Evolutionary conservation across 2,329 filamentous ascomycete genomes (phyloP).

Genomic region (Cladosporium austrohemisphaericum): DNA sequence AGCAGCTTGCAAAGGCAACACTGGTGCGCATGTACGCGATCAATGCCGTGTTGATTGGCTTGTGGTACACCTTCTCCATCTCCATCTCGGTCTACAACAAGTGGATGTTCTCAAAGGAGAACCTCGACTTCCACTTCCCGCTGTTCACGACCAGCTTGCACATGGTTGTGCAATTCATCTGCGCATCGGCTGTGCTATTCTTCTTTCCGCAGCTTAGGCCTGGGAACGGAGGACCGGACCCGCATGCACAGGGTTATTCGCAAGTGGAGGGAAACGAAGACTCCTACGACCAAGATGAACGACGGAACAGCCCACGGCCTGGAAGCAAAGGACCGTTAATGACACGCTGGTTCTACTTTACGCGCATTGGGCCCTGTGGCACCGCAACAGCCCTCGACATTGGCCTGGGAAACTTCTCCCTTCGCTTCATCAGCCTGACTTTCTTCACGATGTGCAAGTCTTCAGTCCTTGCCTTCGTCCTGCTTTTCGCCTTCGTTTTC

Average conservation of each 20-base stretch:
- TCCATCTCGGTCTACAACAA: conserved; percentile 99
- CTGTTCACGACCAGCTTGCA: conserved; percentile 93
- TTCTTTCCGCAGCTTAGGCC: conserved; percentile 80
- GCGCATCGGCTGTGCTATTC: conserved; percentile 74
- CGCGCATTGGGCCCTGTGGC: conserved; percentile 86
- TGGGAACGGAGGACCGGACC: neutral
- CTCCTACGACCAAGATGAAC: neutral
- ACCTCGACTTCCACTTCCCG: conserved; percentile 87
- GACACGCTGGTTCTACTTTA: conserved; percentile 87
- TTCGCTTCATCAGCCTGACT: conserved; percentile 93
- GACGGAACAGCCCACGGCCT: conserved; percentile 11
- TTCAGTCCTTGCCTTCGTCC: conserved; percentile 88
- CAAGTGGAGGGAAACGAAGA: conserved; percentile 17
- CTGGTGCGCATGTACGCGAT: conserved; percentile 66
- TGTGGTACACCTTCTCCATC: conserved; percentile 90
- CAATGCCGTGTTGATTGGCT: conserved; percentile 74
- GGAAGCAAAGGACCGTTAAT: conserved; percentile 59
- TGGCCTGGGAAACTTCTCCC: conserved; percentile 88
- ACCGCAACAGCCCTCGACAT: conserved; percentile 92
- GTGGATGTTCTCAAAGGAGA: conserved; percentile 93
- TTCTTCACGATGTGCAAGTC: conserved; percentile 99
- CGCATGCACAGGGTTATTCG: conserved; percentile 17
- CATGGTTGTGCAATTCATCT: conserved; percentile 88
- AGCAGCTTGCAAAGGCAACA: conserved; percentile 67
- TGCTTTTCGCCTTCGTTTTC: conserved; percentile 92